Evolutionary conservation across 306 rosid species (phyloP).

Genomic region (Glycine tomentella): DNA sequence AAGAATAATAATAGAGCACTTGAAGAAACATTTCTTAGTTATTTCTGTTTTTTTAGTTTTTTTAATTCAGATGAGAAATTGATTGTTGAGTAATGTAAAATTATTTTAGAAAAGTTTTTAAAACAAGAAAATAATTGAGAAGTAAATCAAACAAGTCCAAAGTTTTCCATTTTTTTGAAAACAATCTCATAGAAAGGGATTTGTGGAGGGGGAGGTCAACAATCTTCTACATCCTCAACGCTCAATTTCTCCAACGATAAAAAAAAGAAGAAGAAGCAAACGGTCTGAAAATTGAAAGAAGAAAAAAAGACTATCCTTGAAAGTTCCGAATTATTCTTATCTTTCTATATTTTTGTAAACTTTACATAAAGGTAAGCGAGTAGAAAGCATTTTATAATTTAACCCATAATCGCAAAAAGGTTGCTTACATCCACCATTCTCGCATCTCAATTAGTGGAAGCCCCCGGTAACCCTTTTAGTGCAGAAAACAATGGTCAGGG

Average conservation of each 20-base stretch:
- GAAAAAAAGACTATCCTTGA: conserved; percentile 4
- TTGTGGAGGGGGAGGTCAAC: background rate
- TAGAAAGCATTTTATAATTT: conserved; percentile 8
- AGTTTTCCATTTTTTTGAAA: background rate
- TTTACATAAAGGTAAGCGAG: conserved; percentile 11
- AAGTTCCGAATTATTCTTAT: conserved; percentile 22
- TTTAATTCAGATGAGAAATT: background rate
- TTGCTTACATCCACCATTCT: background rate
- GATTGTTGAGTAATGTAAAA: background rate
- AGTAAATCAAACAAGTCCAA: background rate
- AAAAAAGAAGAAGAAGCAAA: background rate
- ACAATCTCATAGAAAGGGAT: background rate
- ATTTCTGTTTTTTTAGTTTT: background rate
- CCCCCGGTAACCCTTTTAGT: background rate
- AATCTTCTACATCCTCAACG: background rate
- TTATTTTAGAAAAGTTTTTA: background rate
- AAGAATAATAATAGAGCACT: background rate
- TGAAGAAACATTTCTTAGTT: background rate
- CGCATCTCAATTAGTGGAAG: background rate
- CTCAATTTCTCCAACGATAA: conserved; percentile 9
- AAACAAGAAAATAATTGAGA: background rate
- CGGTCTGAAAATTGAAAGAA: conserved; percentile 5
- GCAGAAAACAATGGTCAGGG: background rate
- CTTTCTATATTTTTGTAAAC: conserved; percentile 1
- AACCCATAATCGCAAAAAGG: conserved; percentile 6